Evolutionary conservation across 441 rosid species (phyloP), one percentile per base, ranked within the genome.

Genomic region (Jatropha podagrica): DNA sequence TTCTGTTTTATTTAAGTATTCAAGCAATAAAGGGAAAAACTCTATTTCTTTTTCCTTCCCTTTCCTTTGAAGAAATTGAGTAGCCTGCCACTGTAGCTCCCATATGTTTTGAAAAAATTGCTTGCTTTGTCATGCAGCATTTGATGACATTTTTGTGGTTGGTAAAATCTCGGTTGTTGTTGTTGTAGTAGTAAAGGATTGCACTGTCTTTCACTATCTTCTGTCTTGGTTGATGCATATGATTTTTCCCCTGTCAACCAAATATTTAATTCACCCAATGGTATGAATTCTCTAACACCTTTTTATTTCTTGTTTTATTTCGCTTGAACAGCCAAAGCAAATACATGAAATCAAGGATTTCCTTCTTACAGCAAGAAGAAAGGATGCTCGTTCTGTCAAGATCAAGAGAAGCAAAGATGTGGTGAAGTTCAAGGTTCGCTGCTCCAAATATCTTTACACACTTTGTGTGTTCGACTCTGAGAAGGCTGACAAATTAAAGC

Each of bases 311-410:
- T 1, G 10, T 60, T 12, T 64, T 20, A 14, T 60, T 63, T 73
- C 17, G 76, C 15, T 40, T 69, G 18, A 42, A 81, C 84, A 90
- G 95, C 95, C 93, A 42, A 90, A 92, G 86, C 95, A 92, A 85
- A 92, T 90, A 77, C 90, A 88, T 2, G 97, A 92, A 88, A 90
- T 90, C 81, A 92, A 92, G 83, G 95, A 92, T 82, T 92, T 90
- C 74, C 97, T 92, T 79, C 87, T 92, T 10, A 92, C 95, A 18
- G 95, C 93, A 2, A 87, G 97, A 84, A 87, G 95, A 86, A 90
- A 92, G 65, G 95, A 92, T 68, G 95, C 92, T 0, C 80, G 89
- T 23, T 88, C 92, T 7, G 95, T 92, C 71, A 92, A 90, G 79
- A 92, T 92, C 80, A 92, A 89, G 91, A 89, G 86, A 75, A 87